Conservation (phyloP, 2,329 filamentous ascomycete species). For the Fusarium sp. region DNA sequence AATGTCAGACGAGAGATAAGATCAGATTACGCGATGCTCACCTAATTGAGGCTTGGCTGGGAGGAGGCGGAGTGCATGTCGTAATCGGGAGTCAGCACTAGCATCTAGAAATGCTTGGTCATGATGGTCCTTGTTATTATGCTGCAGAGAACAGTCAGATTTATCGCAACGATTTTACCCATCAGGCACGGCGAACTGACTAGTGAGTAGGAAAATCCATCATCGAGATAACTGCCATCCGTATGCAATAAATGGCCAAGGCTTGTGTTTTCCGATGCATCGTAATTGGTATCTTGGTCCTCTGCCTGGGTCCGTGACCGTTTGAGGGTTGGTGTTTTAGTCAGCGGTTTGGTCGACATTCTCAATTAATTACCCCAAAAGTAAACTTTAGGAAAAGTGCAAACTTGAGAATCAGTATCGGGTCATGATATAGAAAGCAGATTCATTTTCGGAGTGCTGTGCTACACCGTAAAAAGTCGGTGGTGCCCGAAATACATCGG, state of each 20-base stretch:
- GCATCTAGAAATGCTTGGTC: neutral
- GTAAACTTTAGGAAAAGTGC: neutral
- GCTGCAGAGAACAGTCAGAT: neutral
- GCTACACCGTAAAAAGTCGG: constrained; percentile 4
- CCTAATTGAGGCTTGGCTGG: neutral
- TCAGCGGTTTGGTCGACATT: neutral
- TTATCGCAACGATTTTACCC: neutral
- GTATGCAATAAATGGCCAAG: neutral
- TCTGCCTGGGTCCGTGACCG: neutral
- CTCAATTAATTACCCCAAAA: neutral
- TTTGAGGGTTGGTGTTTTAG: neutral
- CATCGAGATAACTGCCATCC: neutral
- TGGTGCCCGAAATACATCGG: constrained; percentile 26
- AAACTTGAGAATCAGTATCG: neutral
- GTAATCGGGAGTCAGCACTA: neutral
- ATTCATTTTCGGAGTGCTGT: neutral
- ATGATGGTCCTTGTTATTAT: neutral
- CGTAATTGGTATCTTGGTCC: neutral
- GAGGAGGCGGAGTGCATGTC: neutral
- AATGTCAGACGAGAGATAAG: neutral
- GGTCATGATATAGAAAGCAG: neutral
- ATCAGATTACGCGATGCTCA: neutral
- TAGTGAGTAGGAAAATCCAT: neutral
- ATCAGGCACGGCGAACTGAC: neutral
- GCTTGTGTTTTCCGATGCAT: neutral